A percentile compares a stretch with the other conserved stretches of the same genome.
phyloP scores from a whole-genome alignment of 805 yeast genomes.

The Wickerhamomyces pijperi region DNA sequence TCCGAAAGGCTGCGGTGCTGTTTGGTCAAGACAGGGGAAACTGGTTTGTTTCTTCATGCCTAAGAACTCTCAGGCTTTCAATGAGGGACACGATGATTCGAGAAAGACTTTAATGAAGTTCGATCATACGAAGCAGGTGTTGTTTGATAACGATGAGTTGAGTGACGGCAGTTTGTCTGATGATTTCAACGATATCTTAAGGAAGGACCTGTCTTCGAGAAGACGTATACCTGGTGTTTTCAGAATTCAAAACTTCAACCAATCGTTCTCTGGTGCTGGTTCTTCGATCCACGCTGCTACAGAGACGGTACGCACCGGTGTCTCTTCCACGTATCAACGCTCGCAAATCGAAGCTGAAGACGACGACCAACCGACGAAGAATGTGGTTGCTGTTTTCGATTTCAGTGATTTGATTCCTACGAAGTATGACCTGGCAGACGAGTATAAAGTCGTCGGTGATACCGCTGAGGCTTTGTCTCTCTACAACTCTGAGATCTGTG shows the following conservation, averaged over 20 bases:
- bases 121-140: conserved; percentile 30
- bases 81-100: conserved; percentile 23
- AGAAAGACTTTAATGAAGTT: conserved; percentile 33
- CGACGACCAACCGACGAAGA: conserved; percentile 22
- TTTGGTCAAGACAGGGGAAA: conserved; percentile 72
- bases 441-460: conserved; percentile 53
- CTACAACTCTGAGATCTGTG: conserved; percentile 65
- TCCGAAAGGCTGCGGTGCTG: conserved; percentile 89
- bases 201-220: conserved; percentile 39
- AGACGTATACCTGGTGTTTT: conserved; percentile 39
- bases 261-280: not conserved
- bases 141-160: conserved; percentile 17
- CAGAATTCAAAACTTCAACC: conserved; percentile 13
- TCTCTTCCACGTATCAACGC: not conserved
- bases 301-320: conserved; percentile 6
- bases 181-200: conserved; percentile 58
- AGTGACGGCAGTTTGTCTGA: conserved; percentile 51
- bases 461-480: conserved; percentile 53
- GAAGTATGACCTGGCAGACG: conserved; percentile 56
- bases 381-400: conserved; percentile 54
- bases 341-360: too few relatives aligned
- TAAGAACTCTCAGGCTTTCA: conserved; percentile 8
- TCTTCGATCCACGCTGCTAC: conserved; percentile 10
- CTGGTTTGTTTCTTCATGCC: conserved; percentile 76
- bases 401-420: conserved; percentile 66